phyloP scores from a whole-genome alignment of 108 stramenopile species.

The Pseudonitzschia multistriata region DNA sequence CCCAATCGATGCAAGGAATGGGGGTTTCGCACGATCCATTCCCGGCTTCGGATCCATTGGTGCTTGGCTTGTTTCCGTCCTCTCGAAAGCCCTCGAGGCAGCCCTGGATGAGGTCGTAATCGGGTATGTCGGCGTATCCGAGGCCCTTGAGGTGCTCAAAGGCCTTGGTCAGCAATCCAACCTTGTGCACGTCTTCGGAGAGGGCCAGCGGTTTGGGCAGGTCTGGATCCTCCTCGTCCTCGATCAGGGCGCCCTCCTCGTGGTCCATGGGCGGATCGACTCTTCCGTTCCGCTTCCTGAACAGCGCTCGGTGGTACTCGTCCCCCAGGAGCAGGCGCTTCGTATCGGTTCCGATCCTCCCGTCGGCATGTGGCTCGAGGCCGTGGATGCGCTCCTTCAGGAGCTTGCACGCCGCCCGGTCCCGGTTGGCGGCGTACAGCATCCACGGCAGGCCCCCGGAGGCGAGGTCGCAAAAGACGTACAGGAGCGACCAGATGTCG shows the following conservation, averaged over 20 bases:
- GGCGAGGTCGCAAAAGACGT: slow-evolving; percentile 88
- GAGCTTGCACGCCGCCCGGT: slow-evolving; percentile 64
- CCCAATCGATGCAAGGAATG: slow-evolving; percentile 27
- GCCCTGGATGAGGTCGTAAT: slow-evolving; percentile 68
- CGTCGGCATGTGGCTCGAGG: slow-evolving; percentile 35
- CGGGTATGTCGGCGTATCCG: slow-evolving; percentile 64
- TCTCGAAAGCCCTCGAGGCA: slow-evolving; percentile 67
- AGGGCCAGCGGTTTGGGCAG: slow-evolving; percentile 62
- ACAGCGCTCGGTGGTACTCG: slow-evolving; percentile 64
- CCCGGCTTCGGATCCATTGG: background rate
- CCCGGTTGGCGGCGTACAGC: slow-evolving; percentile 71
- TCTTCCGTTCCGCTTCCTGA: slow-evolving; percentile 28
- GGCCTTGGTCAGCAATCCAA: slow-evolving; percentile 57
- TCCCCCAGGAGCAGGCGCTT: slow-evolving; percentile 68
- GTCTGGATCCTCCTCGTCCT: slow-evolving; percentile 19
- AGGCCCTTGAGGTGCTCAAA: slow-evolving; percentile 68
- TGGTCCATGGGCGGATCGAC: slow-evolving; percentile 19
- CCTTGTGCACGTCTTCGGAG: slow-evolving; percentile 53
- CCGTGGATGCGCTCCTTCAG: slow-evolving; percentile 78
- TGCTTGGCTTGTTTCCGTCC: slow-evolving; percentile 5
- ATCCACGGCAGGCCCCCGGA: slow-evolving; percentile 87
- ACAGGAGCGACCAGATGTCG: slow-evolving; percentile 83
- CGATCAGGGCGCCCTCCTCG: slow-evolving; percentile 9
- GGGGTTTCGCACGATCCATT: background rate
- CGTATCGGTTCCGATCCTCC: slow-evolving; percentile 21